Evolutionary conservation across 768 basidiomycete genomes (phyloP), one percentile per base, ranked within the genome.

Genomic region (Sistotremastrum suecicum): DNA sequence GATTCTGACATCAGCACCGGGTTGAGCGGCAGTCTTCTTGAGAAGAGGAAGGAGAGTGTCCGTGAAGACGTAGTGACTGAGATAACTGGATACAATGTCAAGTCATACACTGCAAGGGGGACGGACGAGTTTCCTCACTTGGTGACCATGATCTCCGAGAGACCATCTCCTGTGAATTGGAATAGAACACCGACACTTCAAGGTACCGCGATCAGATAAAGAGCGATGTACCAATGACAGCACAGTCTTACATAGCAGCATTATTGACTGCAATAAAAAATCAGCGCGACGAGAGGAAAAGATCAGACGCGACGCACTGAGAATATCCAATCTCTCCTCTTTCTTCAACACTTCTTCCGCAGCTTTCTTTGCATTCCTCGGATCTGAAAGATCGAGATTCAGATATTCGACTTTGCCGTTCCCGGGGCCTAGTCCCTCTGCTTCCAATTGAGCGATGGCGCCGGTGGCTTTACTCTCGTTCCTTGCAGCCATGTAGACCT

Each of bases 401-500:
- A 76, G 51, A 65, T 66, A 77, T 3, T 65, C 46, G 0, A 78
- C 61, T 43, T 70, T 56, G 7, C 75, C 75, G 45, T 67, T 64
- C 0, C 67, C 69, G 0, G 66, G 61, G 4, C 52, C 65, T 1
- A 74, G 51, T 0, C 71, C 74, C 37, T 71, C 71, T 3, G 48
- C 48, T 35, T 68, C 56, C 36, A 81, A 58, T 32, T 61, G 55
- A 29, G 59, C 61, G n/a, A 78, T 70, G 2, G 76, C 76, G 5
- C 55, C 68, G 20, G 56, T 62, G 5, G 71, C 76, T 41, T 61
- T 66, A 10, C 52, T 51, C 50, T 71, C 69, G 50, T 63, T 67
- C 11, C 77, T 67, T 5, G 74, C 70, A 0, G 67, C 73, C 50
- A 80, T 65, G 51, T 78, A 78, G 5, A 79, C 72, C 20, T 20